Conservation (phyloP, 257 asterid genomes). For the Pogostemon cablin region DNA sequence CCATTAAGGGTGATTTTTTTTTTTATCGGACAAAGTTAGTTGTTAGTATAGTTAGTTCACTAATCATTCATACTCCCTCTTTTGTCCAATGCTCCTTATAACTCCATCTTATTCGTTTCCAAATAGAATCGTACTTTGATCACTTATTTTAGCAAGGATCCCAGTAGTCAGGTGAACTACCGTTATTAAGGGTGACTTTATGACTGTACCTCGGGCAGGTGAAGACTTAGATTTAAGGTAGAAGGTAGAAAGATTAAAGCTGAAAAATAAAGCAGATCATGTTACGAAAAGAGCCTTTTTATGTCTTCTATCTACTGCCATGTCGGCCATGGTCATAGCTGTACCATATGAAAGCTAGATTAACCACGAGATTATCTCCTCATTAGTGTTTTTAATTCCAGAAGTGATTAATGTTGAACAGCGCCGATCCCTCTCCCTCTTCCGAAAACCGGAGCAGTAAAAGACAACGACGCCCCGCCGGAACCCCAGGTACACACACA, state of each 20-base stretch:
- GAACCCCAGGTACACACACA: conserved; percentile 69
- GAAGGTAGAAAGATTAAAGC: conserved; percentile 51
- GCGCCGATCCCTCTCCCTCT: conserved; percentile 48
- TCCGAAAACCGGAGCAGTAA: conserved; percentile 47
- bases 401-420: conserved; percentile 42
- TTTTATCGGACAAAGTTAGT: too few relatives aligned
- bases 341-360: not conserved
- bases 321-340: conserved; percentile 37
- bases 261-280: conserved; percentile 22
- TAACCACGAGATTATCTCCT: too few relatives aligned
- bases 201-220: conserved; percentile 34
- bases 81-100: too few relatives aligned
- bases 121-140: too few relatives aligned
- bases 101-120: too few relatives aligned
- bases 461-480: conserved; percentile 79
- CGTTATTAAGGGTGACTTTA: not conserved
- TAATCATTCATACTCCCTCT: too few relatives aligned
- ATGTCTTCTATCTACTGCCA: too few relatives aligned
- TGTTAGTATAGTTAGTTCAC: too few relatives aligned
- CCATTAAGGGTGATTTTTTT: conserved; percentile 35
- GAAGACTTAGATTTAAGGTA: conserved; percentile 15
- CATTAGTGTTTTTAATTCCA: not conserved
- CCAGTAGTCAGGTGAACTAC: too few relatives aligned
- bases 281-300: too few relatives aligned
- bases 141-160: too few relatives aligned